phyloP scores from a whole-genome alignment of 2,329 filamentous ascomycete species.

The Exophiala spinifera region DNA sequence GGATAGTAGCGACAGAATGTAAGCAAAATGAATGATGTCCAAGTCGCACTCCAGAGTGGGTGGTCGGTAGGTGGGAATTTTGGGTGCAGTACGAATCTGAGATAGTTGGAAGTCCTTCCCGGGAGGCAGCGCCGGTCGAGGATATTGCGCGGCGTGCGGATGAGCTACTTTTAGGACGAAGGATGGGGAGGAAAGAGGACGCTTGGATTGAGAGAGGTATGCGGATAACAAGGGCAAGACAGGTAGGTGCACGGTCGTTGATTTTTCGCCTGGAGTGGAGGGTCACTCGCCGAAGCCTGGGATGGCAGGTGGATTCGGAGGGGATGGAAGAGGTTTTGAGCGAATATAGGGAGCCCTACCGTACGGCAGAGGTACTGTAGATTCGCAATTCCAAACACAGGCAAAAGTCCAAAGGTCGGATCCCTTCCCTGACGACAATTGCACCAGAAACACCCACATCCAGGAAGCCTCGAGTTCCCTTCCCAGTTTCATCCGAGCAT shows the following conservation, averaged over 20 bases:
- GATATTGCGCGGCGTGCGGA: no score
- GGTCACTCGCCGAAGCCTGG: no score
- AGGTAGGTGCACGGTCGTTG: slow-evolving; percentile 1
- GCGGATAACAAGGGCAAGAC: neutral
- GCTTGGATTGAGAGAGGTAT: neutral
- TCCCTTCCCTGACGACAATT: neutral
- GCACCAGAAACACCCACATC: neutral
- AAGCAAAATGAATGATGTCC: slow-evolving; percentile 6
- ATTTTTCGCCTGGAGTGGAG: neutral
- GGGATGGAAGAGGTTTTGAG: neutral
- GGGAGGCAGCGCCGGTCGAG: neutral
- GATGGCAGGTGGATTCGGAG: neutral
- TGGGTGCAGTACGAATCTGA: neutral
- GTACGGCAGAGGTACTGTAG: no score
- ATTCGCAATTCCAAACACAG: neutral
- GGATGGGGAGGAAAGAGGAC: neutral
- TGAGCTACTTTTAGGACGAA: neutral
- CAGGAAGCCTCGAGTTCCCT: neutral
- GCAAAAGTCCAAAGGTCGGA: neutral
- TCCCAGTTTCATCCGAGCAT: neutral
- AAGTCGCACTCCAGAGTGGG: neutral
- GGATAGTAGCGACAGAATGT: neutral
- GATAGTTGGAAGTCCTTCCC: neutral
- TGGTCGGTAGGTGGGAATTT: slow-evolving; percentile 2
- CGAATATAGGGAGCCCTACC: no score